These are phyloP conservation scores for Haplographium delicatum DNA, from an alignment of 495 filamentous ascomycete genomes.

Conservation along the genomic window DNA sequence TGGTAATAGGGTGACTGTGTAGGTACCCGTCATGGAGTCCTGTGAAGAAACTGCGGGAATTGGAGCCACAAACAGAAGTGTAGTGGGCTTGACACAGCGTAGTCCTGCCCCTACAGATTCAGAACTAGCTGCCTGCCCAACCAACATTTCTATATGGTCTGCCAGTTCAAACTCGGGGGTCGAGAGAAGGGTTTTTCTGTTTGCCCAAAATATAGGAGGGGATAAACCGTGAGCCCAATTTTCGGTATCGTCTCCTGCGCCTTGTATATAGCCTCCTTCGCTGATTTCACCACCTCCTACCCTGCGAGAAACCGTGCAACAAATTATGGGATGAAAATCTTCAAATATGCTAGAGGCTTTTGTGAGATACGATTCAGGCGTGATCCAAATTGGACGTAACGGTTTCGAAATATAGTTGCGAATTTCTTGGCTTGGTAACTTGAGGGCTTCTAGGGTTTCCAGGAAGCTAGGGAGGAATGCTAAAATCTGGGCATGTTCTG, in stretches of 20 bases:
- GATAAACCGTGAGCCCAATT: conserved; percentile 80
- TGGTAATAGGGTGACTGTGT: conserved; percentile 28
- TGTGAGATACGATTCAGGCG: conserved; percentile 35
- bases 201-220: conserved; percentile 70
- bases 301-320: conserved; percentile 71
- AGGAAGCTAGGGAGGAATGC: conserved; percentile 62
- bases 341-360: conserved; percentile 32
- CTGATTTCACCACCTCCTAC: conserved; percentile 60
- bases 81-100: conserved; percentile 24
- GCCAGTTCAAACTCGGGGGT: conserved; percentile 62
- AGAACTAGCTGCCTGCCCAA: conserved; percentile 21
- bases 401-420: conserved; percentile 46
- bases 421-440: conserved; percentile 30
- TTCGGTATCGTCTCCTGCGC: conserved; percentile 89
- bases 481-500: conserved; percentile 78
- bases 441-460: conserved; percentile 44
- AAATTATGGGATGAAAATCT: conserved; percentile 64
- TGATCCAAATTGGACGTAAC: conserved; percentile 59
- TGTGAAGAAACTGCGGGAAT: conserved; percentile 7
- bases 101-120: not conserved
- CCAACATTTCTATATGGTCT: conserved; percentile 52
- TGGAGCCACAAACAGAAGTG: conserved; percentile 28
- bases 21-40: not conserved
- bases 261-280: conserved; percentile 80
- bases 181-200: conserved; percentile 48